Evolutionary conservation across 148 eudicot species (phyloP).

Genomic region (Arctostaphylos glauca): DNA sequence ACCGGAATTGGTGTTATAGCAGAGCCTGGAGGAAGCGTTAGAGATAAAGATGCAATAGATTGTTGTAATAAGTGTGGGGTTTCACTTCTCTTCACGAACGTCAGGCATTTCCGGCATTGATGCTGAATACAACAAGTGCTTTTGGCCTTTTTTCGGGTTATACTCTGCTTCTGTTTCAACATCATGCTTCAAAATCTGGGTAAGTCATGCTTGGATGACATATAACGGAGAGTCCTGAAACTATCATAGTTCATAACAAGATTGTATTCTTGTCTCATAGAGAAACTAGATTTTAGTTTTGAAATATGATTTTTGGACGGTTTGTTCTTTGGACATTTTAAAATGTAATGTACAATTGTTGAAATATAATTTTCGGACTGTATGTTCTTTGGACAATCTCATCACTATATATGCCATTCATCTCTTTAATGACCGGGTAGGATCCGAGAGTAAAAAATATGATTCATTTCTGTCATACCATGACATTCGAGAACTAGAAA

Average conservation of each 20-base stretch:
- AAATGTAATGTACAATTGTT: too few species aligned
- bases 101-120: constrained; percentile 90
- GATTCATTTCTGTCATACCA: too few species aligned
- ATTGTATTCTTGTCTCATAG: neutral
- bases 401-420: too few species aligned
- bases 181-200: neutral
- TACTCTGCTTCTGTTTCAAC: neutral
- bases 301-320: neutral
- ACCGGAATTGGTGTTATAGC: constrained; percentile 75
- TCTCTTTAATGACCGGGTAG: too few species aligned
- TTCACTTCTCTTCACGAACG: constrained; percentile 70
- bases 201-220: neutral
- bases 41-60: constrained; percentile 80
- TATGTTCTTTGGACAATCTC: too few species aligned
- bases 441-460: too few species aligned
- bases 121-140: neutral
- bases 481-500: too few species aligned
- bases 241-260: neutral
- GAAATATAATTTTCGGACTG: too few species aligned
- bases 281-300: neutral
- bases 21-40: constrained; percentile 89
- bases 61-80: constrained; percentile 92
- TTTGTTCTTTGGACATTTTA: neutral
- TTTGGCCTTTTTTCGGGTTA: neutral
- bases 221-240: neutral